Evolutionary conservation across 176 grass and related monocot species (phyloP).

Genomic region (Eremochloa ophiuroides): DNA sequence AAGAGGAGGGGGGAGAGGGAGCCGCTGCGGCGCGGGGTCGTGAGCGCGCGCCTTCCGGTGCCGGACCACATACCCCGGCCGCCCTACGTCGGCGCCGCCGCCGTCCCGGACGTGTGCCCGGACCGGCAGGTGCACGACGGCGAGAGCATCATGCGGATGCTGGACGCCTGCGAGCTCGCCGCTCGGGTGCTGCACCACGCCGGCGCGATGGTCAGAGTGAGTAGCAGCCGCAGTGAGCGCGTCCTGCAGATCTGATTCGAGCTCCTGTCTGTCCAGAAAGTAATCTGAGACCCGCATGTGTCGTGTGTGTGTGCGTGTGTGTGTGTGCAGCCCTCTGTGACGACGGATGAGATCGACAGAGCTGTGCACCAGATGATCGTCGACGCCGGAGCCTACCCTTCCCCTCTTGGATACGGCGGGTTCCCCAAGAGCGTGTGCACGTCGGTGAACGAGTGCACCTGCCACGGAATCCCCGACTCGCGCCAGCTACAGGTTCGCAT

Average conservation of each 20-base stretch:
- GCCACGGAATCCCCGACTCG: conserved; percentile 92
- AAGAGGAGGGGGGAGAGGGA: conserved; percentile 36
- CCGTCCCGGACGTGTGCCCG: conserved; percentile 52
- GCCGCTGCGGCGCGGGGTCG: conserved; percentile 54
- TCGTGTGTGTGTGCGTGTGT: not conserved
- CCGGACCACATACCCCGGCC: conserved; percentile 60
- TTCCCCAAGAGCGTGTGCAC: conserved; percentile 95
- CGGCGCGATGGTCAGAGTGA: conserved; percentile 68
- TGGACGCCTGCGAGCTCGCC: conserved; percentile 59
- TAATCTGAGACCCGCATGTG: not conserved
- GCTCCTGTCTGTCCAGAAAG: not conserved
- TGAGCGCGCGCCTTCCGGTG: conserved; percentile 52
- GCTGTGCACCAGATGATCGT: conserved; percentile 91
- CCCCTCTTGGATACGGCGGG: conserved; percentile 77
- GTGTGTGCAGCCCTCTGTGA: conserved; percentile 47
- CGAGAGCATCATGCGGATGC: conserved; percentile 59
- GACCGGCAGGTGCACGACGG: conserved; percentile 66
- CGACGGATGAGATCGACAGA: conserved; percentile 90
- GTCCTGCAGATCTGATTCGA: not conserved
- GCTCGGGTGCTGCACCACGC: conserved; percentile 72
- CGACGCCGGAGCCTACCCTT: conserved; percentile 79
- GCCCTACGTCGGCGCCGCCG: conserved; percentile 42
- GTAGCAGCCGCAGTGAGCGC: not conserved
- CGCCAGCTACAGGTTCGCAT: conserved; percentile 32
- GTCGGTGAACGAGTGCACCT: conserved; percentile 95